Percentiles rank a stretch among this genome's conserved stretches.
Conservation (phyloP, 108 stramenopile species). For the Skeletonema marinoi region DNA sequence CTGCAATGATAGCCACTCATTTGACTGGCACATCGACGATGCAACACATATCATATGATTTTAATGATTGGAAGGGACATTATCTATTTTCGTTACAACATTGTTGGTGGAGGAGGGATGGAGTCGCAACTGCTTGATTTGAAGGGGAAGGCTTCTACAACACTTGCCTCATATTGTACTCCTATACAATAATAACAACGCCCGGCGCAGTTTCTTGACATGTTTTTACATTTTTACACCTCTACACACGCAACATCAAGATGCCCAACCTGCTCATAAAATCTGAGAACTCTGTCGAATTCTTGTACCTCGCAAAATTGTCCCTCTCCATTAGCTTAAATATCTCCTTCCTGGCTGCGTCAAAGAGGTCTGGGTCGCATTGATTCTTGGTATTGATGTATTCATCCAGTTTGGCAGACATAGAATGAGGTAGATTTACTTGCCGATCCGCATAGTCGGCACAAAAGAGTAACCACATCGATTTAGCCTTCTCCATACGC, state of each 20-base stretch:
- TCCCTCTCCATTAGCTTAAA: constrained; percentile 49
- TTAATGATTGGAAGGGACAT: not conserved
- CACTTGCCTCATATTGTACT: no score
- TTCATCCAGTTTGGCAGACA: constrained; percentile 10
- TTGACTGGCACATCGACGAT: constrained; percentile 5
- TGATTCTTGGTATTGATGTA: constrained; percentile 18
- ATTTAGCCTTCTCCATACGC: constrained; percentile 23
- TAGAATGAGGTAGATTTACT: constrained; percentile 41
- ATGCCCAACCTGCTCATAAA: constrained; percentile 35
- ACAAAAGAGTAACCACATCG: constrained; percentile 36
- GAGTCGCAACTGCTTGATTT: no score
- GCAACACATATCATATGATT: constrained; percentile 8
- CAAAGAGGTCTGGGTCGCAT: constrained; percentile 34
- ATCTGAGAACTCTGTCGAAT: constrained; percentile 26
- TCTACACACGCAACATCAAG: not conserved
- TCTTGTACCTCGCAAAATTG: constrained; percentile 53
- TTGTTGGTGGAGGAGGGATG: no score
- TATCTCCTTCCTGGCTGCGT: constrained; percentile 41
- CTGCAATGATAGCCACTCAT: not conserved
- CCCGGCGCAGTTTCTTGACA: no score
- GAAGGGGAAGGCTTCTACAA: no score
- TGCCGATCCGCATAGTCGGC: constrained; percentile 34
- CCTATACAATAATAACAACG: no score
- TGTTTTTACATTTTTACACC: no score
- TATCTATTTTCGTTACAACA: no score